A percentile compares a stretch with the other conserved stretches of the same genome.
phyloP scores from a whole-genome alignment of 2,329 filamentous ascomycete species.

The Neurospora sp. region DNA sequence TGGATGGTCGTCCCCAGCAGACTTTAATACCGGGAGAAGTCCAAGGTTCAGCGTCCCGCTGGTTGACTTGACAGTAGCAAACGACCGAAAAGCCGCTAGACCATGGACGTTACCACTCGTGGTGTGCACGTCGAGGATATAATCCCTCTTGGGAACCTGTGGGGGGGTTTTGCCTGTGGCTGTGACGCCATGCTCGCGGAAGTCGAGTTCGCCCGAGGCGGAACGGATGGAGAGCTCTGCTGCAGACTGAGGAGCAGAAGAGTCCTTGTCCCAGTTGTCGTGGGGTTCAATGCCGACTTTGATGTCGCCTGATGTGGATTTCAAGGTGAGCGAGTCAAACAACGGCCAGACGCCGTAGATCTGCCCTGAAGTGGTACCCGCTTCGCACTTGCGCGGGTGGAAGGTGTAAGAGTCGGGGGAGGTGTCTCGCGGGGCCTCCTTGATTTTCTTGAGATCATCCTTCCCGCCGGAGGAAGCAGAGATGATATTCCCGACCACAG shows the following conservation, averaged over 20 bases:
- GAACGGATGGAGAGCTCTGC: slow-evolving; percentile 33
- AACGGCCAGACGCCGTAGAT: slow-evolving; percentile 42
- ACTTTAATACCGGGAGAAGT: slow-evolving; percentile 32
- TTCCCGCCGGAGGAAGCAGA: slow-evolving; percentile 22
- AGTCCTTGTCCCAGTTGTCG: slow-evolving; percentile 22
- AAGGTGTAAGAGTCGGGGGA: slow-evolving; percentile 30
- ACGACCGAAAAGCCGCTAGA: slow-evolving; percentile 29
- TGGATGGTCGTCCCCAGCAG: neutral
- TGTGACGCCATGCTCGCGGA: slow-evolving; percentile 25
- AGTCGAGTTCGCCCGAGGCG: slow-evolving; percentile 32
- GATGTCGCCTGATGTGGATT: slow-evolving; percentile 35
- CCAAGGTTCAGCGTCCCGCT: slow-evolving; percentile 32
- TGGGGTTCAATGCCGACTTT: slow-evolving; percentile 31
- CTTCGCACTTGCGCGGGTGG: slow-evolving; percentile 31
- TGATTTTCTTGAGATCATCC: neutral
- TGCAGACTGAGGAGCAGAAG: slow-evolving; percentile 18
- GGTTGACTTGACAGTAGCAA: slow-evolving; percentile 26
- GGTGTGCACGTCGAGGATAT: slow-evolving; percentile 33
- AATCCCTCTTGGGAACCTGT: slow-evolving; percentile 35
- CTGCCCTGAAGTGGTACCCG: slow-evolving; percentile 32
- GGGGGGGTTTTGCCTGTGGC: neutral
- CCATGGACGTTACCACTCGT: slow-evolving; percentile 34
- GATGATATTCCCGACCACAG: slow-evolving; percentile 29
- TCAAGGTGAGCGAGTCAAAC: slow-evolving; percentile 36
- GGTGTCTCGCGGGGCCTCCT: slow-evolving; percentile 13